phyloP scores from a whole-genome alignment of 805 yeast genomes.

The Sugiyamaella mastotermitis region DNA sequence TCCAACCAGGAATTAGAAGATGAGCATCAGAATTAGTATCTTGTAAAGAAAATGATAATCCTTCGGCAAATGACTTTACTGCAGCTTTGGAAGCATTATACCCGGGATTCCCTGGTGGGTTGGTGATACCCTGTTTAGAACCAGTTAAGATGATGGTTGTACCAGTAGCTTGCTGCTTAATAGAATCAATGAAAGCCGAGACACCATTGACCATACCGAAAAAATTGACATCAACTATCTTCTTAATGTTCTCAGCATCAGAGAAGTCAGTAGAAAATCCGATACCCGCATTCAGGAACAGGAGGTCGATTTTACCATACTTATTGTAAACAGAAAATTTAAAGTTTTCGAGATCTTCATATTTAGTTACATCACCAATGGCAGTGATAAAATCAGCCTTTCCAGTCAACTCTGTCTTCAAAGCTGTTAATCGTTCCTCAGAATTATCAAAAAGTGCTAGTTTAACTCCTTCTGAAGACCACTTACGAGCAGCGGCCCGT shows the following conservation, averaged over 20 bases:
- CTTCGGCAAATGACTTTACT: slow-evolving; percentile 37
- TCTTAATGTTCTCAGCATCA: slow-evolving; percentile 18
- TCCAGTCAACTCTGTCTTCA: slow-evolving; percentile 6
- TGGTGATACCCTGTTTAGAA: slow-evolving; percentile 28
- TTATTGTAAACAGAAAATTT: slow-evolving; percentile 18
- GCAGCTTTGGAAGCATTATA: slow-evolving; percentile 57
- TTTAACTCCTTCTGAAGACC: slow-evolving; percentile 24
- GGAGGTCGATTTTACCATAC: slow-evolving; percentile 19
- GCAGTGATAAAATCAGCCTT: slow-evolving; percentile 7
- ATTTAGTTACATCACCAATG: slow-evolving; percentile 19
- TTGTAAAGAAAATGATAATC: slow-evolving; percentile 21
- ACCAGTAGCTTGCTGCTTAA: slow-evolving; percentile 14
- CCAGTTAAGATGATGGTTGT: slow-evolving; percentile 22
- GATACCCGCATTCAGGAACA: slow-evolving; percentile 25
- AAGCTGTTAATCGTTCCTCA: slow-evolving; percentile 7
- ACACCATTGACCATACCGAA: slow-evolving; percentile 25
- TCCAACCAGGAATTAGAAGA: slow-evolving; percentile 26
- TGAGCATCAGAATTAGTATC: slow-evolving; percentile 20
- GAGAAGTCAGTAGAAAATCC: slow-evolving; percentile 18
- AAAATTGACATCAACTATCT: slow-evolving; percentile 22
- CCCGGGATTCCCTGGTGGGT: slow-evolving; percentile 48
- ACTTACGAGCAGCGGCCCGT: slow-evolving; percentile 23
- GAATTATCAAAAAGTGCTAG: slow-evolving; percentile 22
- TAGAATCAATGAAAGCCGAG: slow-evolving; percentile 20
- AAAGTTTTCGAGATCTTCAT: slow-evolving; percentile 17